These are phyloP conservation scores for Parathielavia hyrcaniae DNA, from an alignment of 495 filamentous ascomycete genomes.

Conservation along the genomic window DNA sequence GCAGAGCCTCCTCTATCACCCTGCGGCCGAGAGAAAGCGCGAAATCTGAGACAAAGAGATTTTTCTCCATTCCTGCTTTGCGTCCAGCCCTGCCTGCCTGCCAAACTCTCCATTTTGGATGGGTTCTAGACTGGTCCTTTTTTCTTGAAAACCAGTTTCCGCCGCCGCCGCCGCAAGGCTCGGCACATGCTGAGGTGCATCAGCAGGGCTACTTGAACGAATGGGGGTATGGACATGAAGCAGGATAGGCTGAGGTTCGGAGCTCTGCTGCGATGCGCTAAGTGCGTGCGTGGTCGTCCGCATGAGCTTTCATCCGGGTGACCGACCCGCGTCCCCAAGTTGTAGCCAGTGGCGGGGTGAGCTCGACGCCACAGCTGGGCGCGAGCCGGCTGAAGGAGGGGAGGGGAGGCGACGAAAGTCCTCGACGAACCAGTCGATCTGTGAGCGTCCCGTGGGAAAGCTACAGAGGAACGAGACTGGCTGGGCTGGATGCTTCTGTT, in stretches of 20 bases:
- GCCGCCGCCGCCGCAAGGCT: background rate
- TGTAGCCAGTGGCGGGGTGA: background rate
- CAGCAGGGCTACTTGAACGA: no score
- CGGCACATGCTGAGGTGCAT: no score
- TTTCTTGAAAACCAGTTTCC: no score
- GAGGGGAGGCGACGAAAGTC: background rate
- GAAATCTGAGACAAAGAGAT: background rate
- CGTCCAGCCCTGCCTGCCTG: no score
- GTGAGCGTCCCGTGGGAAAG: background rate
- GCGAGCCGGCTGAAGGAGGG: background rate
- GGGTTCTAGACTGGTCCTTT: background rate
- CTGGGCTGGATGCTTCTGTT: no score
- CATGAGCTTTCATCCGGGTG: constrained; percentile 2
- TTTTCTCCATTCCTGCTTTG: background rate
- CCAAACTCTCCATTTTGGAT: no score
- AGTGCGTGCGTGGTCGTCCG: background rate
- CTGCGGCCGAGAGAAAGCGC: background rate
- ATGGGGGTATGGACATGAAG: background rate
- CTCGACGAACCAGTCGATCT: background rate
- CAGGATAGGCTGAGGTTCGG: background rate
- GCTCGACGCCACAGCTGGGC: constrained; percentile 8
- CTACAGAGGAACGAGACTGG: background rate
- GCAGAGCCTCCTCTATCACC: constrained; percentile 2
- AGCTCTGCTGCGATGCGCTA: background rate
- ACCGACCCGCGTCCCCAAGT: background rate